Conservation (phyloP, 1,284 basidiomycete genomes). For the Agroathelia rolfsii region DNA sequence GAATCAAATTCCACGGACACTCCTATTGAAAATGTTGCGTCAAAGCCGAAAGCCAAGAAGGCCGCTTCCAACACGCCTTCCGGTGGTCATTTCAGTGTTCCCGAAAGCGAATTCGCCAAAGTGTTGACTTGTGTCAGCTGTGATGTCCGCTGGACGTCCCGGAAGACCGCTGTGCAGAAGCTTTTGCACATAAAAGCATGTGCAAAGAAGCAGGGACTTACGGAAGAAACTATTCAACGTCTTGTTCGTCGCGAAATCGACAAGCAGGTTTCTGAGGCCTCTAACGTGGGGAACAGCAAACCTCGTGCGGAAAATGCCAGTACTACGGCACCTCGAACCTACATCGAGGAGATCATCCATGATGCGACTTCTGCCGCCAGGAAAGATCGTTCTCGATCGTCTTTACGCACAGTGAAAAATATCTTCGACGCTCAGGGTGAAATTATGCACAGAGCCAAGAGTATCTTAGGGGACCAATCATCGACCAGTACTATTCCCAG, state of each 20-base stretch:
- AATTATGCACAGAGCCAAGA: conserved; percentile 47
- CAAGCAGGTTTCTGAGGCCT: conserved; percentile 10
- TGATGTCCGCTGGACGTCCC: conserved; percentile 52
- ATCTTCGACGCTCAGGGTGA: conserved; percentile 35
- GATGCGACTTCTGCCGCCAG: conserved; percentile 29
- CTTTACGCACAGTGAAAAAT: conserved; percentile 35
- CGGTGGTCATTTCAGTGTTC: too few relatives aligned
- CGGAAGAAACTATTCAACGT: conserved; percentile 41
- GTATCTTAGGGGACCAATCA: conserved; percentile 26
- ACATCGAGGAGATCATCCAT: conserved; percentile 45
- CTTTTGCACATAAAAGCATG: conserved; percentile 56
- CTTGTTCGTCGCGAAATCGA: conserved; percentile 43
- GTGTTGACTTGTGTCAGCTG: conserved; percentile 58
- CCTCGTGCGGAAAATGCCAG: neutral
- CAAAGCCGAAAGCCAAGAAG: too few relatives aligned
- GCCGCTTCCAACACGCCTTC: conserved; percentile 26
- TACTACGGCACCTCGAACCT: conserved; percentile 26
- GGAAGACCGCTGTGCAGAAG: conserved; percentile 54
- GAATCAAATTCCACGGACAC: conserved; percentile 9
- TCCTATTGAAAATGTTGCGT: conserved; percentile 9
- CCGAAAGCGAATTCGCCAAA: conserved; percentile 33
- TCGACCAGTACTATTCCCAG: conserved; percentile 9
- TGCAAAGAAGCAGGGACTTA: conserved; percentile 46
- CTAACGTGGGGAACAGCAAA: neutral
- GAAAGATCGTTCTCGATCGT: conserved; percentile 30